Conservation (phyloP, 768 basidiomycete genomes). For the Neoboletus magnificus region DNA sequence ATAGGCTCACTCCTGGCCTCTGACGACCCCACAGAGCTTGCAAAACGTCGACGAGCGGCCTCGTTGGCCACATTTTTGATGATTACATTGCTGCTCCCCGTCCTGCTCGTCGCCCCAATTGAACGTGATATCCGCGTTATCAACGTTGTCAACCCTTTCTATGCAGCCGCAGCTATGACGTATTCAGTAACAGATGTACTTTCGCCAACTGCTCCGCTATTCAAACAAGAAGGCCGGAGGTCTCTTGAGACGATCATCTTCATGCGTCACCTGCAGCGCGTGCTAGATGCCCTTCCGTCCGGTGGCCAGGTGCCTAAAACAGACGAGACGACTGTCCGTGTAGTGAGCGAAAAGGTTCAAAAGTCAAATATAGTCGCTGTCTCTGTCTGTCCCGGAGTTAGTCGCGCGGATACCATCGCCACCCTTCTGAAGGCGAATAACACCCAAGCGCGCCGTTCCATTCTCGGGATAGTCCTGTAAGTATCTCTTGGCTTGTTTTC, state of each 20-base stretch:
- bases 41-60: constrained; percentile 41
- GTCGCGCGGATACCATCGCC: constrained; percentile 65
- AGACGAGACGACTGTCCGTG: constrained; percentile 31
- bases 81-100: constrained; percentile 73
- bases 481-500: constrained; percentile 16
- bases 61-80: constrained; percentile 77
- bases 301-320: constrained; percentile 49
- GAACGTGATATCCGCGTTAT: constrained; percentile 91
- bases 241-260: constrained; percentile 61
- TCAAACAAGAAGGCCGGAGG: constrained; percentile 62
- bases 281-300: constrained; percentile 76
- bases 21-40: constrained; percentile 31
- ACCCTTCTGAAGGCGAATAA: constrained; percentile 32
- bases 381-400: constrained; percentile 73
- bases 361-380: constrained; percentile 75
- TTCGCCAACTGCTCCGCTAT: constrained; percentile 29
- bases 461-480: constrained; percentile 49
- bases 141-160: constrained; percentile 84
- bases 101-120: constrained; percentile 75
- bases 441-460: constrained; percentile 36
- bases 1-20: constrained; percentile 47
- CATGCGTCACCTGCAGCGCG: constrained; percentile 77
- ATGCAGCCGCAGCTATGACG: constrained; percentile 67
- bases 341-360: constrained; percentile 43
- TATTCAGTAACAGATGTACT: constrained; percentile 32